Evolutionary conservation across 345 rosid species (phyloP), one percentile per base, ranked within the genome.

Genomic region (Kernera saxatilis): DNA sequence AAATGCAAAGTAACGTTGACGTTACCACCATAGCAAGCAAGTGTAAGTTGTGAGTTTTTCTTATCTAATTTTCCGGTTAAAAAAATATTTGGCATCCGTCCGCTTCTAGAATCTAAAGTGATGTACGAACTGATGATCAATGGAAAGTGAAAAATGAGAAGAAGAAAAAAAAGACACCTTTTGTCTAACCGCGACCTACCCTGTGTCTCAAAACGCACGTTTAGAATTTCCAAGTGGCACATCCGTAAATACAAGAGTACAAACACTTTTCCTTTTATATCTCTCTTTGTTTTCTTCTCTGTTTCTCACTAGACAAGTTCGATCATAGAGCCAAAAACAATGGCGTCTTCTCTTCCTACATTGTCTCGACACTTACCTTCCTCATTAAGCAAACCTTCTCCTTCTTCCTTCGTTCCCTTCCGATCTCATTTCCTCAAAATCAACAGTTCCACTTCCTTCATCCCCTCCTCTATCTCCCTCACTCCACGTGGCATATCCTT

Each of bases 291-390:
- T 22, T 18, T 14, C 4, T 18, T 48, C 40, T 32, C 14, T 36
- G 17, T 12, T 8, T 21, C 45, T n/a, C 43, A 30, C 30, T 13
- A 22, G 5, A 30, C 58, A 19, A 27, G 10, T 37, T 67, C 3
- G 45, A 62, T 12, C 26, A 43, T 41, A 27, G 67, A 43, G 3
- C 17, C 25, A 43, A 26, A 62, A 44, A 75, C 40, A 35, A 76
- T 76, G 77, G 79, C 86, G 26, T 63, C 82, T 49, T 30, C 82
- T 39, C 21, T 74, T 45, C 29, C 77, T 35, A 49, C 73, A 6
- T 30, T 73, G 32, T 21, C 78, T 37, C 58, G 51, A 71, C 23
- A n/a, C 54, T 25, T 64, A 67, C 12, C 27, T 67, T 53, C 55
- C 11, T 54, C 64, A n/a, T 48, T 69, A 45, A 52, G 7, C 64